Conservation (phyloP, 2,329 filamentous ascomycete genomes). For the Hypomyces perniciosus region DNA sequence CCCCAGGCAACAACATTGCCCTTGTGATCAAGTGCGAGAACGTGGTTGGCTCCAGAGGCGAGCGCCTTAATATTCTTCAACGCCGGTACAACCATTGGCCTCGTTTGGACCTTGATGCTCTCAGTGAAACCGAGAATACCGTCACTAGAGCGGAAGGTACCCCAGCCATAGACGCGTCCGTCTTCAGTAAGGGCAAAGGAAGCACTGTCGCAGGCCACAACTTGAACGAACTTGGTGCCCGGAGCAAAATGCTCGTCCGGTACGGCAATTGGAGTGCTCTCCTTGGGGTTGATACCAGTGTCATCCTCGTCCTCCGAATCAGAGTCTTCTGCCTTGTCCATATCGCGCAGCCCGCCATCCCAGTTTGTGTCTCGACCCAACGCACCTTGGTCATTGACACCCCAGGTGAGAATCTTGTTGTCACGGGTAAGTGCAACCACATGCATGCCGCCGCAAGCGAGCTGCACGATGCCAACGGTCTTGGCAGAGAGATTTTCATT, state of each 20-base stretch:
- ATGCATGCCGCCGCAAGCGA: conserved; percentile 80
- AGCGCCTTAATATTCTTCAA: conserved; percentile 61
- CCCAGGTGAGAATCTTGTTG: conserved; percentile 80
- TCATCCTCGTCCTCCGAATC: conserved; percentile 57
- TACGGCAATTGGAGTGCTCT: conserved; percentile 60
- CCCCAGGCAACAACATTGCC: conserved; percentile 67
- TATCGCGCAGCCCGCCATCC: conserved; percentile 57
- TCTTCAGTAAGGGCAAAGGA: conserved; percentile 71
- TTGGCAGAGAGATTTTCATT: conserved; percentile 59
- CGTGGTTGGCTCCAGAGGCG: conserved; percentile 63
- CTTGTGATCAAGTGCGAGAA: conserved; percentile 60
- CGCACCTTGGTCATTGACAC: conserved; percentile 79
- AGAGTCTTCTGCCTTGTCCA: conserved; percentile 46
- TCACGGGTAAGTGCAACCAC: conserved; percentile 69
- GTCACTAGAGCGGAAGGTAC: conserved; percentile 65
- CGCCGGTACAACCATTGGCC: conserved; percentile 51
- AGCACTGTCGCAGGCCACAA: conserved; percentile 68
- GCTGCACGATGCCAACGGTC: conserved; percentile 67
- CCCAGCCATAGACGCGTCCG: conserved; percentile 76
- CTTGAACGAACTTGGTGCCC: conserved; percentile 55
- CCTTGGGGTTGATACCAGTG: conserved; percentile 63
- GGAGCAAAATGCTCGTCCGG: conserved; percentile 53
- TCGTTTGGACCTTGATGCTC: conserved; percentile 43
- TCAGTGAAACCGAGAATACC: conserved; percentile 60
- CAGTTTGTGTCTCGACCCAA: conserved; percentile 68